Evolutionary conservation across 768 basidiomycete species (phyloP), one percentile per base, ranked within the genome.

Genomic region (Podaxis sp.): DNA sequence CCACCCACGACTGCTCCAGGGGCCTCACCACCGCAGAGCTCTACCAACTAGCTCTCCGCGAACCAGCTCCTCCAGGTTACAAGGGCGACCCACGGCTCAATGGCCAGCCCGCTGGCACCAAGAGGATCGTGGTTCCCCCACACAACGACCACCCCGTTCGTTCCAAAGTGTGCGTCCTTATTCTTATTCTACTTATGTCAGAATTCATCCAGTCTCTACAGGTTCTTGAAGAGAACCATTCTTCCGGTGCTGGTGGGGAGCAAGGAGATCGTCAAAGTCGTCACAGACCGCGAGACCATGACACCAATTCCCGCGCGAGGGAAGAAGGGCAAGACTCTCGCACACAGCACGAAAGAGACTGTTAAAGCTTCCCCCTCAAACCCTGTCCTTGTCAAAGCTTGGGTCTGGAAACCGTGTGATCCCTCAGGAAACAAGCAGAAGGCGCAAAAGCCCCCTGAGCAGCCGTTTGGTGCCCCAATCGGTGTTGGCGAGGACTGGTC

Each of bases 1-100:
- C 37, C 22, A 55, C 54, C 19, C 33, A 55, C 19, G 57, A 59
- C 49, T 38, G 36, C 47, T 40, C 74, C 0, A 65, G 69, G 13
- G 77, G 78, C 40, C 68, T 76, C 63, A 76, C 76, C 13, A 77
- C 77, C 2, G 67, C 71, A 11, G 75, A 79, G 58, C 67, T 82
- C 13, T 80, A 70, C 72, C 67, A 75, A n/a, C 66, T 79, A 36
- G 71, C 76, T 2, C 43, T 72, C 27, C 64, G 72, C 43, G 67
- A 77, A 49, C 66, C 72, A 22, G 61, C 73, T 2, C 70, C 75
- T 9, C 9, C 64, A n/a, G 63, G 61, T 61, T 79, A 75, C 65
- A 36, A 69, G 25, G 66, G 71, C 36, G 65, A 59, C 51, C 54
- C 33, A 29, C 19, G 55, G 38, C 49, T 56, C 57, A 12, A 15